These are phyloP conservation scores for Neobulgaria alba DNA, from an alignment of 2,329 filamentous ascomycete species.

Conservation along the genomic window DNA sequence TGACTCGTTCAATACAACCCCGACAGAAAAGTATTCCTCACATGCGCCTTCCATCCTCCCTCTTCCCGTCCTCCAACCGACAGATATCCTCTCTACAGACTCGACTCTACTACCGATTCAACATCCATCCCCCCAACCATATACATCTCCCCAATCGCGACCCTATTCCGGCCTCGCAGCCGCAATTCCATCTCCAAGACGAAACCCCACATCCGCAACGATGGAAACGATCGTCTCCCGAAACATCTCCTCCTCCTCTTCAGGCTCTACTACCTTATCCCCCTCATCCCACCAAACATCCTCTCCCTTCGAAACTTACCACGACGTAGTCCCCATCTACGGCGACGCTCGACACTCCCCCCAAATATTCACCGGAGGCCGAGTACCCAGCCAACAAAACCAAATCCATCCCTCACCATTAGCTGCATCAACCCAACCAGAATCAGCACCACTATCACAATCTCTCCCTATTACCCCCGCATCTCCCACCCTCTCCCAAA, in stretches of 20 bases:
- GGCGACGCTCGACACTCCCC: conserved; percentile 14
- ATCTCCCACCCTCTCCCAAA: too few species aligned
- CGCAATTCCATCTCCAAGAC: conserved; percentile 4
- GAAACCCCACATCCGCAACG: conserved; percentile 13
- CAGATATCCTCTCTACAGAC: neutral
- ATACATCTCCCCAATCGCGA: conserved; percentile 10
- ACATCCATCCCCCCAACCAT: conserved; percentile 10
- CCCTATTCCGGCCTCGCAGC: conserved; percentile 12
- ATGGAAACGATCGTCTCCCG: conserved; percentile 10
- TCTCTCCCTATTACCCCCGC: too few species aligned
- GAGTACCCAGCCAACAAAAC: too few species aligned
- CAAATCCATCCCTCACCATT: too few species aligned
- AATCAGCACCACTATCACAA: too few species aligned
- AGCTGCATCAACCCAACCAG: too few species aligned
- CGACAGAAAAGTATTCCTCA: conserved; percentile 12
- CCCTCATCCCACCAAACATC: conserved; percentile 1
- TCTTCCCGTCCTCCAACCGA: neutral
- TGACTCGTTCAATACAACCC: conserved; percentile 16
- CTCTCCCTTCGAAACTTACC: conserved; percentile 15
- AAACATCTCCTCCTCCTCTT: conserved; percentile 7
- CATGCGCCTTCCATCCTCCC: neutral
- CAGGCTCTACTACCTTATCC: conserved; percentile 1
- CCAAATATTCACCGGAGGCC: conserved; percentile 10
- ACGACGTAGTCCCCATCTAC: conserved; percentile 14
- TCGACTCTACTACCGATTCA: conserved; percentile 6